A percentile compares a stretch with the other conserved stretches of the same genome.
These are phyloP conservation scores for Crithidia bombi DNA, from an alignment of 208 protist species.

Conservation along the genomic window DNA sequence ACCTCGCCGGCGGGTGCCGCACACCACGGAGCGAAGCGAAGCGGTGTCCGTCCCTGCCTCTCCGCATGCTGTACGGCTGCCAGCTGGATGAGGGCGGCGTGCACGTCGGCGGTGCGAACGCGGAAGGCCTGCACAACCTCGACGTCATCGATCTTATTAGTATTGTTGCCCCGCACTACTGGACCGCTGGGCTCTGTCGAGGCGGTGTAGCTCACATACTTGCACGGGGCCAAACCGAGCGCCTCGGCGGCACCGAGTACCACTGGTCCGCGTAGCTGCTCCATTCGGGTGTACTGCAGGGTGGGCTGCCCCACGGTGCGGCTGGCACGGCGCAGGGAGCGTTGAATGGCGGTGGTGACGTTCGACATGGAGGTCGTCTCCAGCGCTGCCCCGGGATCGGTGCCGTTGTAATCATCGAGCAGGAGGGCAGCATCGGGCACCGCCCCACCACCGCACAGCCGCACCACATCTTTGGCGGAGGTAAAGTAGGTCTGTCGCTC, in stretches of 20 bases:
- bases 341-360: constrained; percentile 73
- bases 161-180: constrained; percentile 10
- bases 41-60: constrained; percentile 9
- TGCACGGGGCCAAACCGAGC: constrained; percentile 66
- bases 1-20: constrained; percentile 16
- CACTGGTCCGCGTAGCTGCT: constrained; percentile 56
- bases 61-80: constrained; percentile 24
- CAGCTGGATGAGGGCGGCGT: constrained; percentile 62
- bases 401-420: constrained; percentile 26
- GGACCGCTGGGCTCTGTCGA: constrained; percentile 29
- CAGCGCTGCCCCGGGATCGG: constrained; percentile 18
- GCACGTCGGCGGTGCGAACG: constrained; percentile 69
- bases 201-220: constrained; percentile 60
- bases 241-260: constrained; percentile 76
- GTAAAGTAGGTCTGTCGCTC: constrained; percentile 77
- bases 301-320: constrained; percentile 82
- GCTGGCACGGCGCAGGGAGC: constrained; percentile 64
- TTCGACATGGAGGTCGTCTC: constrained; percentile 67
- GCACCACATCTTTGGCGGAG: constrained; percentile 61
- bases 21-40: constrained; percentile 31
- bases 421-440: constrained; percentile 15
- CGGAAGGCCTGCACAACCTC: constrained; percentile 62
- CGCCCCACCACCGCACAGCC: constrained; percentile 53
- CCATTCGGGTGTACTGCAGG: constrained; percentile 55
- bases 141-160: constrained; percentile 10